These are phyloP conservation scores for Amanita thiersii DNA, from an alignment of 768 basidiomycete species.

Conservation along the genomic window DNA sequence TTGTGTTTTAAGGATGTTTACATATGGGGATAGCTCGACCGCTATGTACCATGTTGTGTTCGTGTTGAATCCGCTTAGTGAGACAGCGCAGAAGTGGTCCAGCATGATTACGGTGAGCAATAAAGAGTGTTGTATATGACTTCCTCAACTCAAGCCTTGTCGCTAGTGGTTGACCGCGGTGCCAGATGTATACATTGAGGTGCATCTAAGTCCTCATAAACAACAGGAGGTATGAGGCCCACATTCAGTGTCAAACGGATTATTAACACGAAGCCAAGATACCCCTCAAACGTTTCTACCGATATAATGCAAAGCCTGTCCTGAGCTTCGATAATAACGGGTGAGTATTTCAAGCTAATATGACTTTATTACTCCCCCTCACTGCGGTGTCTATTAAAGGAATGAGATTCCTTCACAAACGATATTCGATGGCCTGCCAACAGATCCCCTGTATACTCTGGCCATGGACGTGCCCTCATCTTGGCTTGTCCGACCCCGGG, in stretches of 20 bases:
- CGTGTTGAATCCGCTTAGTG: constrained; percentile 80
- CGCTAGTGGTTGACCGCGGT: constrained; percentile 55
- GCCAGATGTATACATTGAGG: constrained; percentile 57
- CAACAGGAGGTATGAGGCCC: constrained; percentile 52
- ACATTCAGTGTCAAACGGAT: constrained; percentile 1
- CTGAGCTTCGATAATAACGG: constrained; percentile 62
- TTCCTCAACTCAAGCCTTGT: not conserved
- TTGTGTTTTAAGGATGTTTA: constrained; percentile 46
- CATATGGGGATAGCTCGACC: constrained; percentile 56
- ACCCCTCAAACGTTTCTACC: constrained; percentile 90
- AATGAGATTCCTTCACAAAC: constrained; percentile 50
- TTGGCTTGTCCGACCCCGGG: constrained; percentile 89
- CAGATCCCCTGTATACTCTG: constrained; percentile 89
- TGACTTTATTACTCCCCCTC: no score
- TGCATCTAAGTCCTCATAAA: constrained; percentile 71
- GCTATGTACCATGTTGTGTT: constrained; percentile 66
- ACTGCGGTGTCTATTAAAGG: no score
- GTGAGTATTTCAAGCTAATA: constrained; percentile 48
- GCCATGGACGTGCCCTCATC: constrained; percentile 85
- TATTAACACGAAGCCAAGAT: no score
- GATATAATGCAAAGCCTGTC: constrained; percentile 54
- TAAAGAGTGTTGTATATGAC: not conserved
- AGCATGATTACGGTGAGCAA: constrained; percentile 59
- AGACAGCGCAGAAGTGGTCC: constrained; percentile 81
- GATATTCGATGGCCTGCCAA: constrained; percentile 65